Conservation (phyloP, 2,329 filamentous ascomycete genomes). For the Paraphoma chrysanthemicola region DNA sequence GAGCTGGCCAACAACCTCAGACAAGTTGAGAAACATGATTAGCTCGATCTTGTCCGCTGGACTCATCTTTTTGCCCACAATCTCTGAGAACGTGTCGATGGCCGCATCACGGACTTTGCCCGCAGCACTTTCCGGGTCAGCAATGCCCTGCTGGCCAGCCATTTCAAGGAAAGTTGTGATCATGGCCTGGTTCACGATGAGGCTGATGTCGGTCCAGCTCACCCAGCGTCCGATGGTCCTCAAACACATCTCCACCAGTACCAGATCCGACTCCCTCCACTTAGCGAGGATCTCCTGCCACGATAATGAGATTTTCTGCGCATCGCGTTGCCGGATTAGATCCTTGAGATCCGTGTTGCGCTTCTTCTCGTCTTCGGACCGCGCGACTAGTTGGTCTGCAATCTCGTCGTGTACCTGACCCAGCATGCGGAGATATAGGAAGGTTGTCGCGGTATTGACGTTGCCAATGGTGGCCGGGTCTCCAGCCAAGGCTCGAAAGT, state of each 20-base stretch:
- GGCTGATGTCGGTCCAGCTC: slow-evolving; percentile 96
- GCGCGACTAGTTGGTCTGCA: slow-evolving; percentile 85
- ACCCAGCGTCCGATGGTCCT: slow-evolving; percentile 97
- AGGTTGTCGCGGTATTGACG: slow-evolving; percentile 77
- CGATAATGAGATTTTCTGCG: slow-evolving; percentile 83
- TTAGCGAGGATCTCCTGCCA: slow-evolving; percentile 90
- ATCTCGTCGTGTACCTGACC: slow-evolving; percentile 96
- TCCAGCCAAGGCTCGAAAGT: slow-evolving; percentile 80
- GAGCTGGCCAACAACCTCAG: slow-evolving; percentile 83
- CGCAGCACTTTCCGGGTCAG: slow-evolving; percentile 60
- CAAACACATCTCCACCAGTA: slow-evolving; percentile 86
- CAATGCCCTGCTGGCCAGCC: slow-evolving; percentile 73
- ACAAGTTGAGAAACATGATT: slow-evolving; percentile 88
- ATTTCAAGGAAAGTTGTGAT: slow-evolving; percentile 85
- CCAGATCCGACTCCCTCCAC: slow-evolving; percentile 71
- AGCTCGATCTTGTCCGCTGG: slow-evolving; percentile 91
- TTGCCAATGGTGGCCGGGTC: slow-evolving; percentile 61
- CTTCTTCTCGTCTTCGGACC: slow-evolving; percentile 79
- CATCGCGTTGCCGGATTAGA: slow-evolving; percentile 82
- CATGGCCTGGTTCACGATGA: slow-evolving; percentile 84
- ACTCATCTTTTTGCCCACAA: slow-evolving; percentile 98
- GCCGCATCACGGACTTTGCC: slow-evolving; percentile 89
- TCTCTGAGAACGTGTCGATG: slow-evolving; percentile 94
- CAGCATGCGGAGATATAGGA: slow-evolving; percentile 88
- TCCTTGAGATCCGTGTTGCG: slow-evolving; percentile 92